Percentiles rank a stretch among this genome's conserved stretches.
Conservation (phyloP, 306 rosid genomes). For the Datisca glomerata region DNA sequence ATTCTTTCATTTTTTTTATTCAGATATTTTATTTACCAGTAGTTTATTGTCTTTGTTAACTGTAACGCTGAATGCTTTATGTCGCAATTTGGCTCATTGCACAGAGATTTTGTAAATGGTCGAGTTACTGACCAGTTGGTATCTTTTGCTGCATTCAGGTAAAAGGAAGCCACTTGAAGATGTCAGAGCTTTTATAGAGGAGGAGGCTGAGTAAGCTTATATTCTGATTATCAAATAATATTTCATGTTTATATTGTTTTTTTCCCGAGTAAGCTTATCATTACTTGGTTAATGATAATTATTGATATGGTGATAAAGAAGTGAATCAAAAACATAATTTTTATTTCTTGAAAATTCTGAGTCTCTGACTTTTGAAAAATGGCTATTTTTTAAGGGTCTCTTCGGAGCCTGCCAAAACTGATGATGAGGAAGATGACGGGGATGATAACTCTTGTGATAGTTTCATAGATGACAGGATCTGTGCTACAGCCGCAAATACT, state of each 20-base stretch:
- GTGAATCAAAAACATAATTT: not conserved
- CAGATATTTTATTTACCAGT: too few relatives aligned
- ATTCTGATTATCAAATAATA: not conserved
- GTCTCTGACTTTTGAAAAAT: constrained; percentile 8
- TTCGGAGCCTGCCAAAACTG: constrained; percentile 46
- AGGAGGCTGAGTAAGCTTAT: constrained; percentile 89
- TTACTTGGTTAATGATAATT: too few relatives aligned
- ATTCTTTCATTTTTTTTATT: not conserved
- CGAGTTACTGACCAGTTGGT: too few relatives aligned
- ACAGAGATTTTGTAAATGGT: too few relatives aligned
- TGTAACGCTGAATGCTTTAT: too few relatives aligned
- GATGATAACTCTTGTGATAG: constrained; percentile 48
- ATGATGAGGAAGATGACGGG: constrained; percentile 56
- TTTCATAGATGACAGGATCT: constrained; percentile 86
- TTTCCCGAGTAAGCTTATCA: too few relatives aligned
- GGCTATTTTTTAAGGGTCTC: constrained; percentile 40
- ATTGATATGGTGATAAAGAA: too few relatives aligned
- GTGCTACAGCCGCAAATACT: constrained; percentile 33
- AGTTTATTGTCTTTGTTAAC: too few relatives aligned
- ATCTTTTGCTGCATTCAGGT: constrained; percentile 55
- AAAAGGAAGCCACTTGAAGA: constrained; percentile 27
- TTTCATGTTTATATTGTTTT: too few relatives aligned
- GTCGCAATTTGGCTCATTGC: too few relatives aligned
- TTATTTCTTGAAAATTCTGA: not conserved
- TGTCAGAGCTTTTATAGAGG: constrained; percentile 61